Percentiles rank a stretch among this genome's conserved stretches.
phyloP scores from a whole-genome alignment of 441 rosid genomes.

The Melastoma candidum region DNA sequence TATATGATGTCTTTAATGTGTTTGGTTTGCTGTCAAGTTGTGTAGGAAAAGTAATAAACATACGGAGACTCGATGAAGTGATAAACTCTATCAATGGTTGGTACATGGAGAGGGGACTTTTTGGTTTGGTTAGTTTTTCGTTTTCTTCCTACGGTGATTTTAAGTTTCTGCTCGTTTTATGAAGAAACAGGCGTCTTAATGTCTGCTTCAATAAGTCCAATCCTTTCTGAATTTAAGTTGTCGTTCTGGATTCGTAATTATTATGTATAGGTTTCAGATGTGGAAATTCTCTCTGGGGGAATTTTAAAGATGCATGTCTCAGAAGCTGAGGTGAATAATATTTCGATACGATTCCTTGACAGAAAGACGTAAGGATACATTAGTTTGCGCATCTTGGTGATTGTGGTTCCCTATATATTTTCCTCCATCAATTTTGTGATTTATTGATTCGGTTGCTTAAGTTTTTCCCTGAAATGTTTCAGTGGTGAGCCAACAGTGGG shows the following conservation, averaged over 20 bases:
- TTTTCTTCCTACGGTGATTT: constrained; percentile 1
- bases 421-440: neutral
- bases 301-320: constrained; percentile 76
- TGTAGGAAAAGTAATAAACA: constrained; percentile 90
- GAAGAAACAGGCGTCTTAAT: neutral
- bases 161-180: neutral
- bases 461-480: constrained; percentile 10
- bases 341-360: constrained; percentile 79
- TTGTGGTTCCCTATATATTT: neutral
- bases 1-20: constrained; percentile 26
- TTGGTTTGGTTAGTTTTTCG: constrained; percentile 63
- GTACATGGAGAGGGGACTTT: constrained; percentile 94
- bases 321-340: constrained; percentile 89
- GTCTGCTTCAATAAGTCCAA: neutral
- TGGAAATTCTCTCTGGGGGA: constrained; percentile 92
- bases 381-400: constrained; percentile 10
- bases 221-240: neutral
- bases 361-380: constrained; percentile 68
- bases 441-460: too few species aligned
- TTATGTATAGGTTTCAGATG: constrained; percentile 62
- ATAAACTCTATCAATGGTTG: constrained; percentile 83
- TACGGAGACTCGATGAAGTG: constrained; percentile 76
- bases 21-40: constrained; percentile 58
- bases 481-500: constrained; percentile 92
- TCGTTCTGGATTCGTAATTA: constrained; percentile 6